Evolutionary conservation across 2,329 filamentous ascomycete genomes (phyloP).

Genomic region (Apiospora kogelbergensis): DNA sequence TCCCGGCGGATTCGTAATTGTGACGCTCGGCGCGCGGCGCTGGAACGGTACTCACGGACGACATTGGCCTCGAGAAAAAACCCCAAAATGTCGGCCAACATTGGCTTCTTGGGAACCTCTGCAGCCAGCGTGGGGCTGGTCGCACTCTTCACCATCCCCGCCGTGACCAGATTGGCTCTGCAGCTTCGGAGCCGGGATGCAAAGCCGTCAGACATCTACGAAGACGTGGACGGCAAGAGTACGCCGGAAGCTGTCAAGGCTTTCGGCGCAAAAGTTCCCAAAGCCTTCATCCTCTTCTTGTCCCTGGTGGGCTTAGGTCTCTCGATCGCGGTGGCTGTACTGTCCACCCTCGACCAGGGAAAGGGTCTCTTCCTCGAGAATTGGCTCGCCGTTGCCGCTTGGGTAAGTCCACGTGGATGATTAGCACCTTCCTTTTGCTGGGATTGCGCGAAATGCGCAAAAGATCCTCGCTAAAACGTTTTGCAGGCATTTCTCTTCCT

Average conservation of each 20-base stretch:
- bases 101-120: conserved; percentile 22
- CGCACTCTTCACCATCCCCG: conserved; percentile 24
- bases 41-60: conserved; percentile 1
- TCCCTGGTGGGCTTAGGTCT: conserved; percentile 52
- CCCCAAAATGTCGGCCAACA: conserved; percentile 20
- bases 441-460: too few species aligned
- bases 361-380: conserved; percentile 49
- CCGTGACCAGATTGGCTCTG: conserved; percentile 19
- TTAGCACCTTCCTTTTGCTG: conserved; percentile 15
- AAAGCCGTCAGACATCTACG: conserved; percentile 52
- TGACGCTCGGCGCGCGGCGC: conserved; percentile 1
- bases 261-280: conserved; percentile 62
- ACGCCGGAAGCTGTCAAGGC: conserved; percentile 60
- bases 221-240: conserved; percentile 69
- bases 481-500: conserved; percentile 49
- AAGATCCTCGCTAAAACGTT: conserved; percentile 16
- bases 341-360: conserved; percentile 43
- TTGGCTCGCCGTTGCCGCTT: conserved; percentile 61
- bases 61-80: neutral
- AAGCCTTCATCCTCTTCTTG: conserved; percentile 53
- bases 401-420: conserved; percentile 52
- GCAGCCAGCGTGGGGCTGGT: conserved; percentile 27
- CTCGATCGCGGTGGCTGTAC: conserved; percentile 56
- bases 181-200: conserved; percentile 22
- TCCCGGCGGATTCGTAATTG: neutral